phyloP scores from a whole-genome alignment of 108 stramenopile species.

The Nitzschia sp. region DNA sequence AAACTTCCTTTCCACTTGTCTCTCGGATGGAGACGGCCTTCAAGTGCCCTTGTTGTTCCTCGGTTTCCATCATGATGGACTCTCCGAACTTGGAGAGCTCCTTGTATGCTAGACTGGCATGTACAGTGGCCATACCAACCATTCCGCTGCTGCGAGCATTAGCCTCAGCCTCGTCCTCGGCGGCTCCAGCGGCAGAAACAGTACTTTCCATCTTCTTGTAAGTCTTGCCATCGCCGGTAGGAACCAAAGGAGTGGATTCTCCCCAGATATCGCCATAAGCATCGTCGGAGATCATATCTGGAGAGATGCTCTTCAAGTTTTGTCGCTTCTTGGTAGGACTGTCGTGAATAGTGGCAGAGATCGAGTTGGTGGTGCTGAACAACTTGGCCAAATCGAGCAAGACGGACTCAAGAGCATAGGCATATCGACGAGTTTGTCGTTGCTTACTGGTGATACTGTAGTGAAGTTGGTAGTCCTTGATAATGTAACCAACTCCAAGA shows the following conservation, averaged over 20 bases:
- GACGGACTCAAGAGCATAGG: slow-evolving; percentile 47
- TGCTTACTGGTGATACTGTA: slow-evolving; percentile 79
- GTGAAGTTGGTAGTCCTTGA: slow-evolving; percentile 70
- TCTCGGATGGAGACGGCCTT: neutral
- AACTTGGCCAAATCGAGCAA: slow-evolving; percentile 27
- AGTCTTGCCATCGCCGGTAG: neutral
- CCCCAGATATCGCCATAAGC: slow-evolving; percentile 43
- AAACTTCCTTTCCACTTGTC: neutral
- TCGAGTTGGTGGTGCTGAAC: neutral
- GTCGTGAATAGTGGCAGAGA: neutral
- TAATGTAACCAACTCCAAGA: slow-evolving; percentile 86
- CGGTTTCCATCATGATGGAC: slow-evolving; percentile 8
- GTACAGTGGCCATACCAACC: slow-evolving; percentile 4
- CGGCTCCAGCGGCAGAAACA: neutral
- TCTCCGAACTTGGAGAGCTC: slow-evolving; percentile 10
- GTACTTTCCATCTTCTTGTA: neutral
- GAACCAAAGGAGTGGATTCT: slow-evolving; percentile 8
- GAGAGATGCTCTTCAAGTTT: slow-evolving; percentile 10
- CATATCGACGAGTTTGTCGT: slow-evolving; percentile 78
- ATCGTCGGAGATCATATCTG: slow-evolving; percentile 13
- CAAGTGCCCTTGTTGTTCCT: neutral
- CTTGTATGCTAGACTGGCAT: slow-evolving; percentile 5
- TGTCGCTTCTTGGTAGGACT: neutral
- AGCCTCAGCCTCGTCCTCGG: slow-evolving; percentile 1
- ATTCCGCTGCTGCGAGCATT: neutral